Evolutionary conservation across 1,139 yeast species (phyloP), one percentile per base, ranked within the genome.

Genomic region (Debaryomyces udenii): DNA sequence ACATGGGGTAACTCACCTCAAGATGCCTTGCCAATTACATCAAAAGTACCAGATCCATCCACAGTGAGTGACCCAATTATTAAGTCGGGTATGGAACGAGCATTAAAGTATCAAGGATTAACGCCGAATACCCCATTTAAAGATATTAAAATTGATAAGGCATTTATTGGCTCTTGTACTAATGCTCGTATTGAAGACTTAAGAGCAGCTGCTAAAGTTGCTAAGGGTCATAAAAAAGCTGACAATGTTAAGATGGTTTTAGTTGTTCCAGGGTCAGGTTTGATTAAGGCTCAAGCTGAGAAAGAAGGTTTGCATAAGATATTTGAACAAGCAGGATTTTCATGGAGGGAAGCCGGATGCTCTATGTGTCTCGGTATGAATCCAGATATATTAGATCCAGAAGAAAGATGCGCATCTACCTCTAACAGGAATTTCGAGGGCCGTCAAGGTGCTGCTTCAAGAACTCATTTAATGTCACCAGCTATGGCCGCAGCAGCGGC

Each of bases 1-100:
- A 93, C 99, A 14, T 93, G 99, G 99, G 99, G 99, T 74, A 93
- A 94, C 52, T 91, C 98, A 56, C 99, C 99, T 29, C 98, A 93
- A 70, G 99, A 93, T 62, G 98, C 98, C 35, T 75, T 93, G 51
- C 98, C 99, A 50, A 91, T 93, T 58, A 84, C 93, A 20, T 96
- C 88, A 20, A 59, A 67, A 18, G 96, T 91, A 29, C 99, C 99
- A 37, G 96, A 93, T 62, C 99, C 99, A 46, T 65, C 81, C 10
- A 74, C 69, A 43, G 80, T 80, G 11, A 51, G 68, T 15, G 96
- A 91, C 62, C 90, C 94, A 45, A 82, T 83, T 59, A 81, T 80
- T 62, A 83, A 80, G 60, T 76, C 86, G 10, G 94, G 96, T 57
- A 86, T 91, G 83, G 87, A 84, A 68, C 83, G 97, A 60, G 94